Base-by-base conservation (phyloP, 2,329 filamentous ascomycete species). In the Alternaria tenuissima region DNA sequence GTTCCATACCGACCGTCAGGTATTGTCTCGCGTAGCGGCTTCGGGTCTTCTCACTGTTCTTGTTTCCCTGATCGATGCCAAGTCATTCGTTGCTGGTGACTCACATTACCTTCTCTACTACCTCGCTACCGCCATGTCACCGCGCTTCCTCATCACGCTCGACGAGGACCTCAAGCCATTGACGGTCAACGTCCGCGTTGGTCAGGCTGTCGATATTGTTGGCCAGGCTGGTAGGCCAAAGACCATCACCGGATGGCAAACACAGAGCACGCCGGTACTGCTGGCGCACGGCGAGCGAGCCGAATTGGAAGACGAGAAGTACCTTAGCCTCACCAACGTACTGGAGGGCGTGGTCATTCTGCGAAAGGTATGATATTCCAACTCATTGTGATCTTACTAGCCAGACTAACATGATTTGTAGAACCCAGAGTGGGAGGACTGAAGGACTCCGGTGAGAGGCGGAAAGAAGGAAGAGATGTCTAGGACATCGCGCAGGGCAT, bases 211-310 rank as follows among this genome's bases (percentile, higher is more conserved):
- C 20, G 95, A 99, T 77, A 94, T 99, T 42, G 95, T 99, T 41
- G 96, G 95, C 52, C 95, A 98, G 80, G 95, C 96, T 12, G 95
- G 95, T 77, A 88, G 94, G 64, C 95, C 95, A 69, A 98, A 99
- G 89, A 99, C 95, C 2, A 99, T 99, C 73, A 99, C 95, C 9
- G 95, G 95, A 54, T 99, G 95, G 95, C 95, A 99, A 82, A 99
- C 95, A 67, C 95, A 99, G 84, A 97, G 92, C 83, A 99, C 95
- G n/a, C 95, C 95, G 0, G 95, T 99, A 47, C 84, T 99, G 60
- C 83, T 99, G 71, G 90, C 92, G n/a, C 91, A 97, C 75, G 95
- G 96, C 30, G 95, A 99, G 84, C 87, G 96, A 72, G 95, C 95
- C 9, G 95, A 99, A 84, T 84, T 99, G 52, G 95, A 99, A 80